A percentile compares a stretch with the other conserved stretches of the same genome.
Conservation (phyloP, 1,284 basidiomycete genomes). For the Apiotrichum mycotoxinovorans region DNA sequence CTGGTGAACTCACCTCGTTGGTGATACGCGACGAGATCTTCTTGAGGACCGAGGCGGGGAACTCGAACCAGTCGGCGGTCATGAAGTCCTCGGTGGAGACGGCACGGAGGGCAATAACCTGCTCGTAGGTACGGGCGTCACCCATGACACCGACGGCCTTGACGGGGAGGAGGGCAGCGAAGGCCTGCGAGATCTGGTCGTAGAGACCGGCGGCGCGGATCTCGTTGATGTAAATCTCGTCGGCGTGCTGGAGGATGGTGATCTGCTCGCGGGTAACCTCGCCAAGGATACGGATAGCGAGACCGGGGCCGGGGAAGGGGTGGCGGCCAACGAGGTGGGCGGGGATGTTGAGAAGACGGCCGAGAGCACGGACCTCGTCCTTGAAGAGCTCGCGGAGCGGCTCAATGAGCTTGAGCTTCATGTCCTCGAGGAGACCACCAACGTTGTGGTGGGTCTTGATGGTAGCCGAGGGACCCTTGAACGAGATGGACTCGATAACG, state of each 20-base stretch:
- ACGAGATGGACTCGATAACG: slow-evolving; percentile 98
- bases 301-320: slow-evolving; percentile 98
- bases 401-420: slow-evolving; percentile 99
- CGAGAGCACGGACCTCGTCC: slow-evolving; percentile 94
- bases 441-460: slow-evolving; percentile 99
- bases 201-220: slow-evolving; percentile 90
- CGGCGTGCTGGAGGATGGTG: slow-evolving; percentile 88
- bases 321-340: slow-evolving; percentile 91
- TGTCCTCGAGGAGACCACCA: slow-evolving; percentile 90
- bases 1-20: slow-evolving; percentile 92
- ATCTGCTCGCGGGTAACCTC: slow-evolving; percentile 92
- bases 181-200: slow-evolving; percentile 93
- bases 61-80: slow-evolving; percentile 97
- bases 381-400: slow-evolving; percentile 98
- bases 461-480: slow-evolving; percentile 98
- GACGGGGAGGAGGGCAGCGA: slow-evolving; percentile 94
- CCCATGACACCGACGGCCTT: slow-evolving; percentile 98
- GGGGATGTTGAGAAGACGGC: slow-evolving; percentile 85
- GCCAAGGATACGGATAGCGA: slow-evolving; percentile 98
- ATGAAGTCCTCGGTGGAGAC: slow-evolving; percentile 95
- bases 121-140: slow-evolving; percentile 94
- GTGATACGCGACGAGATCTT: slow-evolving; percentile 96
- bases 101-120: slow-evolving; percentile 81
- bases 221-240: slow-evolving; percentile 96
- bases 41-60: slow-evolving; percentile 86